These are phyloP conservation scores for Syncephalastrum sp. DNA, from an alignment of 371 early-diverging fungal genomes.

Conservation along the genomic window DNA sequence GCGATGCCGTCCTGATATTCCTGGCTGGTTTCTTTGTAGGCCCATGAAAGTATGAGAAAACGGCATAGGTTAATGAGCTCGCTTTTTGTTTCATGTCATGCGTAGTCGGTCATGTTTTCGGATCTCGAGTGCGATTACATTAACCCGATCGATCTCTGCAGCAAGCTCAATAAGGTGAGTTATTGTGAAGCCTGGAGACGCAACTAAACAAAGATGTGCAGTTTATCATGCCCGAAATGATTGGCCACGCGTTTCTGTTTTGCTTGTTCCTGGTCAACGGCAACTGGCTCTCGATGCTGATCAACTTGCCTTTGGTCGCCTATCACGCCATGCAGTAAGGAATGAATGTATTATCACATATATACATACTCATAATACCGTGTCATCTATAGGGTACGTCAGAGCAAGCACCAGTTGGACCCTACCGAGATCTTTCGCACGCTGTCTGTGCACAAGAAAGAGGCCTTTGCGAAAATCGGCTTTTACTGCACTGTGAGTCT, in stretches of 20 bases:
- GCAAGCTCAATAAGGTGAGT: conserved; percentile 84
- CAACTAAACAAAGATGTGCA: conserved; percentile 21
- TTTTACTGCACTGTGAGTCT: conserved; percentile 75
- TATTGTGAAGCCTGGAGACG: neutral
- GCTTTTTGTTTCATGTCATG: conserved; percentile 6
- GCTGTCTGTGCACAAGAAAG: conserved; percentile 82
- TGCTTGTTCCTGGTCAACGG: conserved; percentile 77
- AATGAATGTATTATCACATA: neutral
- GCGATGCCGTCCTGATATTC: no score
- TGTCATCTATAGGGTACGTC: conserved; percentile 30
- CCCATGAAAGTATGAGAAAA: neutral
- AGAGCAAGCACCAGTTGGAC: conserved; percentile 25
- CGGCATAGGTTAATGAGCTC: neutral
- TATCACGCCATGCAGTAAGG: conserved; percentile 81
- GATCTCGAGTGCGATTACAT: conserved; percentile 95
- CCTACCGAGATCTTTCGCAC: conserved; percentile 76
- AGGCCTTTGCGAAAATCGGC: conserved; percentile 88
- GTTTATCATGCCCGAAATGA: conserved; percentile 91
- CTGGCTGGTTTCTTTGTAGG: no score
- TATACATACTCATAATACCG: conserved; percentile 1
- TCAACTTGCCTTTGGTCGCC: conserved; percentile 81
- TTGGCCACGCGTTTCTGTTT: conserved; percentile 73
- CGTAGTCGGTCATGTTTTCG: conserved; percentile 84
- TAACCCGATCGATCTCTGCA: conserved; percentile 95
- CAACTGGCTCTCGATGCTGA: conserved; percentile 77